Base-by-base conservation (phyloP, 805 yeast genomes). In the Metschnikowia noctiluminum region DNA sequence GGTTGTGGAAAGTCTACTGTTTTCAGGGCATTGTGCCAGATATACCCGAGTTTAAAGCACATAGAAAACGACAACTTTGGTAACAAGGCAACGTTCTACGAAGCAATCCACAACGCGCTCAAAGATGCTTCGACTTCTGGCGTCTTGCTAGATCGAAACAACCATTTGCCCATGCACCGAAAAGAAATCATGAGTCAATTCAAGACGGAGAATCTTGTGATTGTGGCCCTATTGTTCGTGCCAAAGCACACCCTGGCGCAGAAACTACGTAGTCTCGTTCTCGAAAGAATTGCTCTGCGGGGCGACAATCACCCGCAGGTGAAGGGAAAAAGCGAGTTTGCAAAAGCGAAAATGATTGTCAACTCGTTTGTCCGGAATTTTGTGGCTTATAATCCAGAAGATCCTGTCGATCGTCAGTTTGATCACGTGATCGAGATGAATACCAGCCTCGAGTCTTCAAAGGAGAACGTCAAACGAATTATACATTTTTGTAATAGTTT, bases 1-100 rank as follows among this genome's bases (percentile, higher is more conserved):
- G 98, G 98, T 0, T 89, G 97, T 65, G 99, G 99, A 7, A 94
- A 94, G 62, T 90, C 97, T 0, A 89, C 97, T 0, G 79, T 87
- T 0, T 80, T 87, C 6, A 62, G 80, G 34, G 82, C 91, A 0
- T 69, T 94, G 37, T 52, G 59, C 0, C 60, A 73, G 9, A 63
- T 91, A 9, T 83, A 72, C 47, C 83, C 69, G 0, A 48, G 50
- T 2, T 85, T 96, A 85, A 84, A 79, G 0, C 87, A 84, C 57
- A 73, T 87, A 10, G 96, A 89, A 63, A 94, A 89, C 66, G 98
- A 92, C 66, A 80, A 87, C 6, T 73, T 73, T 16, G 70, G 72
- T 7, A 73, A 76, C n/a, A 78, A 75, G 48, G 64, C 73, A 13
- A 71, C 74, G 54, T 68, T 85, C 40, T 79, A 82, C 27, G 74